phyloP scores from a whole-genome alignment of 2,329 filamentous ascomycete genomes.

The Phialophora chinensis region DNA sequence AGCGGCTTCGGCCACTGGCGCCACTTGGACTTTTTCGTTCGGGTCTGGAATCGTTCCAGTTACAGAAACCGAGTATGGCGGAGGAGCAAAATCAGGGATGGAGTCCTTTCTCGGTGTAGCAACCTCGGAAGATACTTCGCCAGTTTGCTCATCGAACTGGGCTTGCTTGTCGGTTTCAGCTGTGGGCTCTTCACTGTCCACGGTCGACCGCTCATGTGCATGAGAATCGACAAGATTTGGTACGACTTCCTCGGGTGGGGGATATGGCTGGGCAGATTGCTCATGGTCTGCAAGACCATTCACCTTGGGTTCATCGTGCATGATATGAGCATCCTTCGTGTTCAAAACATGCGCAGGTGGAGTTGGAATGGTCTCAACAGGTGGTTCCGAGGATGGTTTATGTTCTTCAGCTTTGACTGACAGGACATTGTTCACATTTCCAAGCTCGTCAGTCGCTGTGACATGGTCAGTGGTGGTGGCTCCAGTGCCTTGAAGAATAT shows the following conservation, averaged over 20 bases:
- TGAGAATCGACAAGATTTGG: background rate
- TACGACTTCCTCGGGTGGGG: constrained; percentile 1
- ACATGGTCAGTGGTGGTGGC: constrained; percentile 10
- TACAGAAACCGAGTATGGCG: constrained; percentile 28
- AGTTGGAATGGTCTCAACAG: background rate
- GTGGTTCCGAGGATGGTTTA: background rate
- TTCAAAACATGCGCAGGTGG: background rate
- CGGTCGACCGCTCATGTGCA: background rate
- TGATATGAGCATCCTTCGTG: constrained; percentile 7
- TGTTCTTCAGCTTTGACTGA: constrained; percentile 25
- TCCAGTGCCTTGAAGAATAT: background rate
- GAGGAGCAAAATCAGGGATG: constrained; percentile 34
- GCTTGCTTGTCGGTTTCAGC: background rate
- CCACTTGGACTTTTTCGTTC: background rate
- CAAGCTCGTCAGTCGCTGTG: constrained; percentile 57
- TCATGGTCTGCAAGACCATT: background rate
- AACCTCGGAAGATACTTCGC: constrained; percentile 1
- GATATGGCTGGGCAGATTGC: background rate
- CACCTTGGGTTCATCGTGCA: constrained; percentile 12
- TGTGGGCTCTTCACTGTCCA: background rate
- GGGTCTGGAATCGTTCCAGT: background rate
- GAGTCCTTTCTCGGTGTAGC: constrained; percentile 23
- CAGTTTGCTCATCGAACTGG: background rate
- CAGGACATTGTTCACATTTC: constrained; percentile 60
- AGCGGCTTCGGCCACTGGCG: background rate